Evolutionary conservation across 1,284 basidiomycete genomes (phyloP).

Genomic region (Sphagnurus paluster): DNA sequence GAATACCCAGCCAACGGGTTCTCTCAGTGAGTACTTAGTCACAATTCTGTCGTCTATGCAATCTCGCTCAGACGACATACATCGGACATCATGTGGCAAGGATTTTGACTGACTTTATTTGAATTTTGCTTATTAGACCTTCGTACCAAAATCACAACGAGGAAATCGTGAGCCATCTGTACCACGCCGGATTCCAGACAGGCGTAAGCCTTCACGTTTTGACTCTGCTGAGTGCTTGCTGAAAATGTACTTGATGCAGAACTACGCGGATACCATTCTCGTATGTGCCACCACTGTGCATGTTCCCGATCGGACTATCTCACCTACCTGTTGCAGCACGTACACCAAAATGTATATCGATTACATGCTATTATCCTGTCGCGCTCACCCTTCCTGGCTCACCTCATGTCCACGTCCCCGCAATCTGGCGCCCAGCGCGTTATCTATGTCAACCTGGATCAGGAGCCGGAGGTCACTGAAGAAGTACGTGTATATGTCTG

Average conservation of each 20-base stretch:
- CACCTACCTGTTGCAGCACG: constrained; percentile 50
- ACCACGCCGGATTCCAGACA: constrained; percentile 75
- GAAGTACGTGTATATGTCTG: constrained; percentile 57
- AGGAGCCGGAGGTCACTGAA: constrained; percentile 78
- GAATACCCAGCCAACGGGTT: constrained; percentile 40
- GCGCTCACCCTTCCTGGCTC: constrained; percentile 82
- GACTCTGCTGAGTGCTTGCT: constrained; percentile 5
- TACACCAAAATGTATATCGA: constrained; percentile 71
- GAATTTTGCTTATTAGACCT: constrained; percentile 30
- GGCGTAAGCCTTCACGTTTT: constrained; percentile 53
- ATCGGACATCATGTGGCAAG: constrained; percentile 16
- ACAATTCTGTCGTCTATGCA: constrained; percentile 2
- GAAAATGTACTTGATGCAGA: constrained; percentile 41
- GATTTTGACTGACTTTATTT: constrained; percentile 7
- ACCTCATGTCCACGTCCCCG: constrained; percentile 78
- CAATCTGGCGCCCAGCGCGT: constrained; percentile 58
- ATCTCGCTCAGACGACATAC: constrained; percentile 1
- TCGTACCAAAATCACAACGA: constrained; percentile 63
- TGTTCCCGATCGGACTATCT: constrained; percentile 13
- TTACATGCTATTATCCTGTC: constrained; percentile 83
- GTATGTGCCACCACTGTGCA: constrained; percentile 49
- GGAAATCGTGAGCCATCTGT: constrained; percentile 73
- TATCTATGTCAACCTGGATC: constrained; percentile 74
- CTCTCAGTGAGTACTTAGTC: constrained; percentile 41
- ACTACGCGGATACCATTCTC: constrained; percentile 78